Conservation (phyloP, 768 basidiomycete genomes). For the Xerocomellus dryophilus region DNA sequence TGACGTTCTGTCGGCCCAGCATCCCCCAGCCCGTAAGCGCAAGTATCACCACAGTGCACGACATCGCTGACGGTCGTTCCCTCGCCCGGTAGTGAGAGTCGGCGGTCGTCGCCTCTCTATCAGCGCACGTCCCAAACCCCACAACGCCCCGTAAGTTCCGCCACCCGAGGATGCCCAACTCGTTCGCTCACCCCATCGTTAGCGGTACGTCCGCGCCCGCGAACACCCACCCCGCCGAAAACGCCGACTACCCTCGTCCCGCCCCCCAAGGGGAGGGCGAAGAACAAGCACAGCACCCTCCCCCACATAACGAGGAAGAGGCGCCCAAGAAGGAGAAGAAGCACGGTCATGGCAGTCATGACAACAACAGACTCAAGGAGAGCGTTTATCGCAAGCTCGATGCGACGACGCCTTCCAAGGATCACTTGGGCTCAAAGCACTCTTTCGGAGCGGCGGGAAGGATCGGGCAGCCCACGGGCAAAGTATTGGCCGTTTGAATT, state of each 20-base stretch:
- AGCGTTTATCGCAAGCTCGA: slow-evolving; percentile 46
- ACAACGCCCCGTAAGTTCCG: slow-evolving; percentile 29
- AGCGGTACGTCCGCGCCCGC: slow-evolving; percentile 1
- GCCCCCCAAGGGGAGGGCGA: slow-evolving; percentile 38
- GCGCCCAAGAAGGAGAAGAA: slow-evolving; percentile 49
- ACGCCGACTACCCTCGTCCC: slow-evolving; percentile 53
- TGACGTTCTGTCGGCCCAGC: slow-evolving; percentile 33
- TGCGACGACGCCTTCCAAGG: slow-evolving; percentile 47
- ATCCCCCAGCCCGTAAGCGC: slow-evolving; percentile 46
- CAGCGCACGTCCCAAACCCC: slow-evolving; percentile 39
- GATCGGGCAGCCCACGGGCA: slow-evolving; percentile 59
- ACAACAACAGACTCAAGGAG: slow-evolving; percentile 47
- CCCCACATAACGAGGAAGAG: slow-evolving; percentile 46
- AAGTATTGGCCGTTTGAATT: slow-evolving; percentile 34
- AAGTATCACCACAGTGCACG: slow-evolving; percentile 10
- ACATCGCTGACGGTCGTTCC: not conserved
- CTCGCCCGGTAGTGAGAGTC: slow-evolving; percentile 34
- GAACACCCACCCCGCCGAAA: slow-evolving; percentile 20
- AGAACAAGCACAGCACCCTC: slow-evolving; percentile 26
- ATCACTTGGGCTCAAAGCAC: slow-evolving; percentile 32
- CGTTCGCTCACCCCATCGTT: not conserved
- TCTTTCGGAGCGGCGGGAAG: slow-evolving; percentile 45
- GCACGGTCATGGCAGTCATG: slow-evolving; percentile 34
- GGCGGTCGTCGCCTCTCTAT: slow-evolving; percentile 52
- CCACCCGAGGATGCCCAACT: too few relatives aligned